phyloP scores from a whole-genome alignment of 768 basidiomycete genomes.

The Butyriboletus loyo region DNA sequence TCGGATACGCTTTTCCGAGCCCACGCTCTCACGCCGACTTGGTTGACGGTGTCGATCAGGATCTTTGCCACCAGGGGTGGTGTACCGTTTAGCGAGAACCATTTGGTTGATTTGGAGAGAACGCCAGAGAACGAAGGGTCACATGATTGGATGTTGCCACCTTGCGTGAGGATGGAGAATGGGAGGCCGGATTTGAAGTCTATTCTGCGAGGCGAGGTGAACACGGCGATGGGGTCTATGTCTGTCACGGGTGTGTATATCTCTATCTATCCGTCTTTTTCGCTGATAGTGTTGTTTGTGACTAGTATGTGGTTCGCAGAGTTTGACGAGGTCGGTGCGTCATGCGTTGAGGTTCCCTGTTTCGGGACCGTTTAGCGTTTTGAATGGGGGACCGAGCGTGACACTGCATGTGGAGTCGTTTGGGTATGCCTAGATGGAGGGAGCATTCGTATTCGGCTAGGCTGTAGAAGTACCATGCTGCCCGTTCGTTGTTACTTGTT shows the following conservation, averaged over 20 bases:
- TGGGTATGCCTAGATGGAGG: slow-evolving; percentile 42
- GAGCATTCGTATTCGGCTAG: too few relatives aligned
- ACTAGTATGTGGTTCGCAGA: slow-evolving; percentile 49
- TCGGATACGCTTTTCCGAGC: slow-evolving; percentile 35
- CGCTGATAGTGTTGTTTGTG: not conserved
- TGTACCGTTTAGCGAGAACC: slow-evolving; percentile 4
- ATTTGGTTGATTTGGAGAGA: slow-evolving; percentile 18
- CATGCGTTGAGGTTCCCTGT: slow-evolving; percentile 38
- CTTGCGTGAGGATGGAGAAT: slow-evolving; percentile 26
- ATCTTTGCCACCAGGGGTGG: slow-evolving; percentile 38
- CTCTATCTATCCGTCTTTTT: too few relatives aligned
- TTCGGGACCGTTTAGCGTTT: slow-evolving; percentile 21
- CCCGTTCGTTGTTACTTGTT: too few relatives aligned
- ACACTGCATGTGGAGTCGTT: slow-evolving; percentile 39
- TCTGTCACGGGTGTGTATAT: slow-evolving; percentile 49
- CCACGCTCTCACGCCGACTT: slow-evolving; percentile 27
- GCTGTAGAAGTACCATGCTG: too few relatives aligned
- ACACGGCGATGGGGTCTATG: slow-evolving; percentile 35
- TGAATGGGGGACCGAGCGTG: slow-evolving; percentile 39
- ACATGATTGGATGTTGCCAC: slow-evolving; percentile 3
- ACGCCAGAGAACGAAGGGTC: slow-evolving; percentile 10
- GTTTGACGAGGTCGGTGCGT: slow-evolving; percentile 38
- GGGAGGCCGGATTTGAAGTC: slow-evolving; percentile 44
- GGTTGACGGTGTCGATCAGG: slow-evolving; percentile 36
- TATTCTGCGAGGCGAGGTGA: slow-evolving; percentile 39